Evolutionary conservation across 352 stramenopile genomes (phyloP).

Genomic region (Phytopythium sindhum): DNA sequence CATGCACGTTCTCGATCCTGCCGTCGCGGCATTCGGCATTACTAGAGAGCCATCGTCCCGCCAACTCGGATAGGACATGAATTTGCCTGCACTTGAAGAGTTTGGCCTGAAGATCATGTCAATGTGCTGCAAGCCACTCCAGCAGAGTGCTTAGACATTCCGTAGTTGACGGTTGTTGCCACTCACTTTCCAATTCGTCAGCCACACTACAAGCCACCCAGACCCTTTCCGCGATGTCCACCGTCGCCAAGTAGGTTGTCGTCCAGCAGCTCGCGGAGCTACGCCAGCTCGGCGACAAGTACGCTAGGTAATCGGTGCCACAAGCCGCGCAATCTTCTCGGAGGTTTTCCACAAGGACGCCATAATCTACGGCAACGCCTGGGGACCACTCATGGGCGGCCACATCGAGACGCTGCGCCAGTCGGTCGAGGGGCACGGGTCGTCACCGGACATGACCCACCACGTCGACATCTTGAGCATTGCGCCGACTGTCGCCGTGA

Average conservation of each 20-base stretch:
- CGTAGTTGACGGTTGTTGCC: no score
- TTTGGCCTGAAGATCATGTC: no score
- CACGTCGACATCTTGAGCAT: no score
- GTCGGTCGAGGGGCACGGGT: no score
- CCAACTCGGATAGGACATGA: no score
- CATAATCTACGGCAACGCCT: constrained; percentile 64
- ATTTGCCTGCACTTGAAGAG: no score
- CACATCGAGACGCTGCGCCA: no score
- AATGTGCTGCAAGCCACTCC: no score
- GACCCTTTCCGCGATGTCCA: constrained; percentile 31
- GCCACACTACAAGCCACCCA: neutral
- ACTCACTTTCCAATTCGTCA: neutral
- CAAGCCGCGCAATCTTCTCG: neutral
- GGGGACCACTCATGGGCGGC: no score
- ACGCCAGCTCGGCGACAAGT: constrained; percentile 4
- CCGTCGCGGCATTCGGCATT: neutral
- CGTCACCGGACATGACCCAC: no score
- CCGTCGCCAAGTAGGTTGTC: constrained; percentile 49
- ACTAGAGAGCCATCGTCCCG: neutral
- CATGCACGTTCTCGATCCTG: neutral
- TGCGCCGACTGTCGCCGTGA: no score
- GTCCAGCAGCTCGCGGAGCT: constrained; percentile 40
- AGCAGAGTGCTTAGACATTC: no score
- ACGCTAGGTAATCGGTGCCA: neutral
- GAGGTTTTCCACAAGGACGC: constrained; percentile 20